Evolutionary conservation across 257 asterid species (phyloP).

Genomic region (Avicennia marina): DNA sequence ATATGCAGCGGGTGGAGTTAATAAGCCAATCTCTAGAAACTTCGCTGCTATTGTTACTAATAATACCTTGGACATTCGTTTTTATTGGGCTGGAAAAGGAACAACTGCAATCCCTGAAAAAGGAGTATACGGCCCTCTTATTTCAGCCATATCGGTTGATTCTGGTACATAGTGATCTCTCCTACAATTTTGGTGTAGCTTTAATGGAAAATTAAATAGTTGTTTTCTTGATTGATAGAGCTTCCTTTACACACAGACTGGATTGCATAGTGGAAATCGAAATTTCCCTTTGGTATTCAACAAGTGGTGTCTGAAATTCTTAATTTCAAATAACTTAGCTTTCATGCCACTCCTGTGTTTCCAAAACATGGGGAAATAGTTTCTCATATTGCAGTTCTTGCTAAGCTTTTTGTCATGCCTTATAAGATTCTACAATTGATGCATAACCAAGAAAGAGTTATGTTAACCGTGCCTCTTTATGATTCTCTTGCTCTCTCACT

Average conservation of each 20-base stretch:
- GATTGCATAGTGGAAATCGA: too few relatives aligned
- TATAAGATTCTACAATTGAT: too few relatives aligned
- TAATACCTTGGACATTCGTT: conserved; percentile 60
- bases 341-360: not conserved
- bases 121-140: conserved; percentile 79
- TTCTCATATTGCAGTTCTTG: not conserved
- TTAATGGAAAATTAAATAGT: too few relatives aligned
- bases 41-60: conserved; percentile 55
- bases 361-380: not conserved
- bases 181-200: too few relatives aligned
- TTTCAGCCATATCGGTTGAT: conserved; percentile 80
- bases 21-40: conserved; percentile 35
- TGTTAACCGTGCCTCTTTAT: not conserved
- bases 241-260: too few relatives aligned
- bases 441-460: too few relatives aligned
- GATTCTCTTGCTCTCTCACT: not conserved
- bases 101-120: conserved; percentile 67
- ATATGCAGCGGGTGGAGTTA: conserved; percentile 66
- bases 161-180: conserved; percentile 49
- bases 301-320: too few relatives aligned
- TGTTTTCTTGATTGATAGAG: not conserved
- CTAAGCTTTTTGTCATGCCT: too few relatives aligned
- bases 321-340: not conserved
- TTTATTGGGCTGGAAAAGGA: conserved; percentile 92
- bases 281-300: too few relatives aligned